Evolutionary conservation across 768 basidiomycete genomes (phyloP).

Genomic region (Kwoniella europaea): DNA sequence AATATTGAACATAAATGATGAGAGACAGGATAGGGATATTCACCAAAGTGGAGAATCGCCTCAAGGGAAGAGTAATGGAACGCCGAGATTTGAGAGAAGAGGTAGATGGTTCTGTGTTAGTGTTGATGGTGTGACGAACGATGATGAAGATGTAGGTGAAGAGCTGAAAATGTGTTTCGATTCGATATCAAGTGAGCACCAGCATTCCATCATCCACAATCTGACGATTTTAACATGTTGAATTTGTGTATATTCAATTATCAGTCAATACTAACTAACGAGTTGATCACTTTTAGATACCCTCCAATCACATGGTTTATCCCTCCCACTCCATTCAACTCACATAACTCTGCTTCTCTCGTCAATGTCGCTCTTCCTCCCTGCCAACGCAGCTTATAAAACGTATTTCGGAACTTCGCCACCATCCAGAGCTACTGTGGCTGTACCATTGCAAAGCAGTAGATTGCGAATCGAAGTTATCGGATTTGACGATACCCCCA

Average conservation of each 20-base stretch:
- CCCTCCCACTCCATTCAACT: slow-evolving; percentile 65
- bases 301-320: slow-evolving; percentile 64
- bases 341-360: slow-evolving; percentile 80
- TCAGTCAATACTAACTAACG: neutral
- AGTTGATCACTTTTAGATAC: slow-evolving; percentile 61
- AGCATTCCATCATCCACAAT: too few relatives aligned
- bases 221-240: too few relatives aligned
- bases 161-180: slow-evolving; percentile 75
- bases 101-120: slow-evolving; percentile 73
- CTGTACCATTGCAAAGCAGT: slow-evolving; percentile 69
- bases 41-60: too few relatives aligned
- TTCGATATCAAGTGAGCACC: slow-evolving; percentile 68
- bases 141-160: slow-evolving; percentile 65
- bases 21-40: neutral
- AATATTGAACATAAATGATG: neutral
- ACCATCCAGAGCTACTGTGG: slow-evolving; percentile 92
- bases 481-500: slow-evolving; percentile 64
- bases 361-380: slow-evolving; percentile 77
- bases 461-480: slow-evolving; percentile 77
- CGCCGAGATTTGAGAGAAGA: slow-evolving; percentile 33
- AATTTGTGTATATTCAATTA: too few relatives aligned
- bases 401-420: slow-evolving; percentile 88
- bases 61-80: neutral
- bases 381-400: slow-evolving; percentile 77
- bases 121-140: slow-evolving; percentile 64